Base-by-base conservation (phyloP, 2,329 filamentous ascomycete genomes). In the Aspergillus pseudotamarii region DNA sequence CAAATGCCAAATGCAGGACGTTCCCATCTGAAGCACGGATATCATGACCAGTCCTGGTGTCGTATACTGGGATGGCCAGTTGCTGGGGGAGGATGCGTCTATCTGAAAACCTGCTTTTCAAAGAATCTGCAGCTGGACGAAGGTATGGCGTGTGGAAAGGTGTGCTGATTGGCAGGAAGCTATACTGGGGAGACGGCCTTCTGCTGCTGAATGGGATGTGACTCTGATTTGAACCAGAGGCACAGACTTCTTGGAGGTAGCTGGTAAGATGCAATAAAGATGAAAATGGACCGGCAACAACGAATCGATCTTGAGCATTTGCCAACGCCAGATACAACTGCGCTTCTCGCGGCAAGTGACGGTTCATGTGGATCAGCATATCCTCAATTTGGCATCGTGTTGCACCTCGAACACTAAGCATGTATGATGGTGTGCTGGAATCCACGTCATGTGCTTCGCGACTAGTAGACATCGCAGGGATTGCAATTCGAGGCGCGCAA, bases 141-240 rank as follows among this genome's bases (percentile, higher is more conserved):
- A 82, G 72, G 54, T 79, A 75, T 5, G 66, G 63, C 19, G 73
- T 79, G 63, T 82, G 80, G 53, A 80, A 82, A 0, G 80, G 77
- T 1, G 76, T 74, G 30, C 73, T 77, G 54, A 82, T 78, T 0
- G 79, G 79, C 3, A 82, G 67, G 51, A 80, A 82, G 1, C 63
- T 61, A 61, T 70, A 62, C 5, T 63, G 65, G 36, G 76, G 60
- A 28, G 57, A 63, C 2, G 71, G 63, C 48, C 74, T 77, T 46
- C 79, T 71, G 28, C 72, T 69, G 21, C 68, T 72, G 58, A 75
- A 77, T 1, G 75, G 74, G 10, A 75, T 62, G n/a, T 72, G 63
- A 28, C 64, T 59, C 65, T 68, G 66, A 26, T 67, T 63, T 43
- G 48, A 26, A 1, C 57, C 60, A 32, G 59, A 26, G n/a, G 60